These are phyloP conservation scores for Gymnopilus junonius DNA, from an alignment of 768 basidiomycete species.

Conservation along the genomic window DNA sequence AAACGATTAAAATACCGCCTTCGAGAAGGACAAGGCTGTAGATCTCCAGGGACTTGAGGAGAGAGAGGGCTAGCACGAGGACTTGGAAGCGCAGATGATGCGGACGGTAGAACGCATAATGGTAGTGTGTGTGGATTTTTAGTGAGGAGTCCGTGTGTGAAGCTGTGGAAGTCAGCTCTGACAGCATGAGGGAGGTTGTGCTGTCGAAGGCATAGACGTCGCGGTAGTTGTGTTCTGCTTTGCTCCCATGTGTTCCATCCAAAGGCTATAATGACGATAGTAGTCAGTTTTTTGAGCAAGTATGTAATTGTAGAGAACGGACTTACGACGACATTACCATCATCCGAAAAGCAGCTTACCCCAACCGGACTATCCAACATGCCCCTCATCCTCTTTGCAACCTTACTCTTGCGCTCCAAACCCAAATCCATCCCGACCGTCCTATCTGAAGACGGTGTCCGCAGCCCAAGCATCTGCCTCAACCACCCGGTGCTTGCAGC, in stretches of 20 bases:
- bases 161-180: constrained; percentile 1
- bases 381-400: neutral
- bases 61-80: neutral
- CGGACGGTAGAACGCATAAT: neutral
- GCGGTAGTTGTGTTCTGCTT: neutral
- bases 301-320: no score
- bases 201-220: constrained; percentile 7
- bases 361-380: neutral
- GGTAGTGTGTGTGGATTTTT: neutral
- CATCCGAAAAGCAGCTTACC: neutral
- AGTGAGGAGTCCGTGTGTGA: neutral
- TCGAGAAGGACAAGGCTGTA: neutral
- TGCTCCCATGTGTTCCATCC: neutral
- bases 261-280: neutral
- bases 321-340: neutral
- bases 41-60: neutral
- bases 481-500: constrained; percentile 6
- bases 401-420: neutral
- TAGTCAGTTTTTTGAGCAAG: no score
- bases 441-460: neutral
- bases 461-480: constrained; percentile 3
- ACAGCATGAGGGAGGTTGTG: neutral
- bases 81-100: constrained; percentile 1
- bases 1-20: neutral
- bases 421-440: constrained; percentile 5